Evolutionary conservation across 148 eudicot species (phyloP).

Genomic region (Linanthus parryae): DNA sequence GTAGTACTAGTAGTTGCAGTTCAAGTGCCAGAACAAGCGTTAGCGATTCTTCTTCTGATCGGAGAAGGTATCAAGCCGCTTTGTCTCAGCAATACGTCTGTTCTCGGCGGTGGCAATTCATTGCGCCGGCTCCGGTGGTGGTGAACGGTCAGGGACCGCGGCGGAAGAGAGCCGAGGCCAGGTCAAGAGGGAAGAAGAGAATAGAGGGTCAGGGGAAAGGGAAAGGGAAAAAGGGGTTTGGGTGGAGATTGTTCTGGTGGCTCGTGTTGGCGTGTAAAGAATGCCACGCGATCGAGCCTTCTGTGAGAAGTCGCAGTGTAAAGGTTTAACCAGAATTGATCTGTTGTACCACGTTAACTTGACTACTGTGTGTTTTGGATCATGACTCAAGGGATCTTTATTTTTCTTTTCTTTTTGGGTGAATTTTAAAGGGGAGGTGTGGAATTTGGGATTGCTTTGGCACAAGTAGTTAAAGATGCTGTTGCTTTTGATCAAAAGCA

Average conservation of each 20-base stretch:
- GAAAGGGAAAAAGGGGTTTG: not conserved
- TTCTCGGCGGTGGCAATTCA: conserved; percentile 3
- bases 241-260: conserved; percentile 7
- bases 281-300: conserved; percentile 7
- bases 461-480: too few species aligned
- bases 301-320: too few species aligned
- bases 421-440: not conserved
- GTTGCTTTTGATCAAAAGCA: too few species aligned
- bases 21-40: conserved; percentile 1
- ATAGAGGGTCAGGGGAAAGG: too few species aligned
- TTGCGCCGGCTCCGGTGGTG: conserved; percentile 2
- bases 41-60: not conserved
- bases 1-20: conserved; percentile 8
- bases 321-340: too few species aligned
- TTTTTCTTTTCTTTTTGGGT: too few species aligned
- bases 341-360: too few species aligned
- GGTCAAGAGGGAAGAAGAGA: conserved; percentile 2
- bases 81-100: conserved; percentile 5
- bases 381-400: too few species aligned
- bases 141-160: conserved; percentile 2
- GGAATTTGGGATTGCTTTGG: conserved; percentile 1
- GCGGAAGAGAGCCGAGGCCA: not conserved
- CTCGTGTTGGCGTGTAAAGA: conserved; percentile 12
- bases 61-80: not conserved
- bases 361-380: too few species aligned